Conservation (phyloP, 2,329 filamentous ascomycete species). For the Parascedosporium putredinis region DNA sequence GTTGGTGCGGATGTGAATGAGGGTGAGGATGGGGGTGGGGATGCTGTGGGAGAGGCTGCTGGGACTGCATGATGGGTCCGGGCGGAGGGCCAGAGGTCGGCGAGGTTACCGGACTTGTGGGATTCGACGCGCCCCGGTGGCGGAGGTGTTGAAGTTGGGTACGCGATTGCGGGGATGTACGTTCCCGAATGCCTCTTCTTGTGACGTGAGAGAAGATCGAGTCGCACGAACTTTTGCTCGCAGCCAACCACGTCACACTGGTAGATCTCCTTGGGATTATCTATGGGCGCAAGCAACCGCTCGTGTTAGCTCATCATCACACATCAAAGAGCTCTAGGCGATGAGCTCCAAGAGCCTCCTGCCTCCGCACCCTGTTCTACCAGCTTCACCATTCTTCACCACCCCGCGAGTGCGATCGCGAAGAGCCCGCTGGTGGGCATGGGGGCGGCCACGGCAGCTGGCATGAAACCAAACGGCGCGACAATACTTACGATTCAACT, state of each 20-base stretch:
- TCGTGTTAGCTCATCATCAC: neutral
- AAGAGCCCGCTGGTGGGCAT: too few relatives aligned
- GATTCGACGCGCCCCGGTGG: constrained; percentile 10
- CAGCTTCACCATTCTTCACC: too few relatives aligned
- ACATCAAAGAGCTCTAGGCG: too few relatives aligned
- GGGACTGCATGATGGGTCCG: constrained; percentile 4
- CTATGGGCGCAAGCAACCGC: constrained; percentile 31
- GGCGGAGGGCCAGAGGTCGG: neutral
- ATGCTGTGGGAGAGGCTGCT: constrained; percentile 3
- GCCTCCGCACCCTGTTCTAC: too few relatives aligned
- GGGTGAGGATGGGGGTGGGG: neutral
- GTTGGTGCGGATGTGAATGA: too few relatives aligned
- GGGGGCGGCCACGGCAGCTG: too few relatives aligned
- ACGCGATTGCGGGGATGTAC: constrained; percentile 40
- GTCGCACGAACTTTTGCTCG: constrained; percentile 65
- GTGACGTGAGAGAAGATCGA: constrained; percentile 63
- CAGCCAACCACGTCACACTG: constrained; percentile 66
- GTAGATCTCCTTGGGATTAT: constrained; percentile 72
- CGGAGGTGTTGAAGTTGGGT: constrained; percentile 33
- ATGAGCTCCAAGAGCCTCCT: too few relatives aligned
- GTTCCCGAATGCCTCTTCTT: constrained; percentile 52
- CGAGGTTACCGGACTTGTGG: neutral
- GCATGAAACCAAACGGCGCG: too few relatives aligned
- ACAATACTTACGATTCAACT: constrained; percentile 61
- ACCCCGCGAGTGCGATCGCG: too few relatives aligned